Conservation (phyloP, 139 green algal species). For the Coccomyxa sp. region DNA sequence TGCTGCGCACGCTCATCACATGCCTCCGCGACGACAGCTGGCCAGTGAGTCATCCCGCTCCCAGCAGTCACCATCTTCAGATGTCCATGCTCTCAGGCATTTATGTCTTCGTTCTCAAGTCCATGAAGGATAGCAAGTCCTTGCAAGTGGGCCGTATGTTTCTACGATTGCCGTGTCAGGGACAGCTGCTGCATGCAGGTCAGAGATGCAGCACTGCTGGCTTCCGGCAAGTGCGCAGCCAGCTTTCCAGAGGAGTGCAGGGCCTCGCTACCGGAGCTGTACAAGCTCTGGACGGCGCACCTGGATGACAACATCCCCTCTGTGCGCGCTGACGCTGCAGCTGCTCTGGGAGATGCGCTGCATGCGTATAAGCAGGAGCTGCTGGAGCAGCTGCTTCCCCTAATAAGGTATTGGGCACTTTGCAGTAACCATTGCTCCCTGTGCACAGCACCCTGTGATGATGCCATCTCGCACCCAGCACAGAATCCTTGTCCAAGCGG, state of each 20-base stretch:
- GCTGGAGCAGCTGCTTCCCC: constrained; percentile 27
- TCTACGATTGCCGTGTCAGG: too few relatives aligned
- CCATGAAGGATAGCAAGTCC: too few relatives aligned
- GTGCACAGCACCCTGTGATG: too few relatives aligned
- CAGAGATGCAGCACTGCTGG: constrained; percentile 45
- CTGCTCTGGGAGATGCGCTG: constrained; percentile 53
- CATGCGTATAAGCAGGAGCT: constrained; percentile 48
- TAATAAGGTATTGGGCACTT: constrained; percentile 34
- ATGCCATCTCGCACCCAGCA: not conserved
- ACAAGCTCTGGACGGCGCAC: constrained; percentile 73
- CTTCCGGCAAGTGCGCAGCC: constrained; percentile 44
- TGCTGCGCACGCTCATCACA: constrained; percentile 65
- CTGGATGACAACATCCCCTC: constrained; percentile 88
- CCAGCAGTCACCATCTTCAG: too few relatives aligned
- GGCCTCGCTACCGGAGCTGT: constrained; percentile 53
- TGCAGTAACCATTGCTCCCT: too few relatives aligned
- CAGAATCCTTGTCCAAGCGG: too few relatives aligned
- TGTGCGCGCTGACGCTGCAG: constrained; percentile 70
- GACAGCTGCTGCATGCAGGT: too few relatives aligned
- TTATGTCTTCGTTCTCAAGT: not conserved
- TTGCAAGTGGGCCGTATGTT: too few relatives aligned
- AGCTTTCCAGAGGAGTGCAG: constrained; percentile 54
- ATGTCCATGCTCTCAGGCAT: not conserved
- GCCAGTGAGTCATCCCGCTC: constrained; percentile 63
- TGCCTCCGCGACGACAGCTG: constrained; percentile 84